These are phyloP conservation scores for Exserohilum rostratum DNA, from an alignment of 2,329 filamentous ascomycete species.

Conservation along the genomic window DNA sequence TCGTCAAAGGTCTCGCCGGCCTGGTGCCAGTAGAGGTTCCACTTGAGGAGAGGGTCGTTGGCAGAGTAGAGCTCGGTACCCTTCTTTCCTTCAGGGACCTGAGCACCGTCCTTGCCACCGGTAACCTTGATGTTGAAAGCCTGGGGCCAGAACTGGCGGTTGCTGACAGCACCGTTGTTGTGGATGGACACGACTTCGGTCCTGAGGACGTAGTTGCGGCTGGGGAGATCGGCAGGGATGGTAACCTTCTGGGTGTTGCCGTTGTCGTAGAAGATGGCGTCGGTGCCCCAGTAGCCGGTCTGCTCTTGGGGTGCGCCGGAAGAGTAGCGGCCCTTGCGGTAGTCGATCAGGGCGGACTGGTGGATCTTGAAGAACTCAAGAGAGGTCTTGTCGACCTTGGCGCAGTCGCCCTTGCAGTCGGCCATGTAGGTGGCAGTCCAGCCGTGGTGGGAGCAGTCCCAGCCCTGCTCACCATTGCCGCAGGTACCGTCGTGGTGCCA, in stretches of 20 bases:
- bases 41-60: slow-evolving; percentile 36
- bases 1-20: slow-evolving; percentile 29
- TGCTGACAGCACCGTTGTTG: slow-evolving; percentile 40
- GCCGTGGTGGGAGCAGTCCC: slow-evolving; percentile 44
- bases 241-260: slow-evolving; percentile 39
- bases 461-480: slow-evolving; percentile 33
- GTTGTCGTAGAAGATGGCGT: slow-evolving; percentile 45
- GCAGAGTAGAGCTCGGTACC: slow-evolving; percentile 39
- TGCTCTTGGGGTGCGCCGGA: slow-evolving; percentile 27
- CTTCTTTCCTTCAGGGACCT: slow-evolving; percentile 35
- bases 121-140: slow-evolving; percentile 45
- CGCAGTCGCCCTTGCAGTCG: slow-evolving; percentile 43
- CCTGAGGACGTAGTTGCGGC: slow-evolving; percentile 45
- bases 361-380: slow-evolving; percentile 47
- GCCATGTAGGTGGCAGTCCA: slow-evolving; percentile 43
- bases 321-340: slow-evolving; percentile 36
- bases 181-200: slow-evolving; percentile 45
- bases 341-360: slow-evolving; percentile 34
- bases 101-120: slow-evolving; percentile 33
- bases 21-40: slow-evolving; percentile 40
- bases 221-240: slow-evolving; percentile 41
- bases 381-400: slow-evolving; percentile 36
- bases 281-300: slow-evolving; percentile 42
- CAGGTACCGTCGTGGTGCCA: slow-evolving; percentile 41
- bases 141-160: slow-evolving; percentile 46